These are phyloP conservation scores for Chalciporus pseudorubinellus DNA, from an alignment of 768 basidiomycete genomes.

Conservation along the genomic window DNA sequence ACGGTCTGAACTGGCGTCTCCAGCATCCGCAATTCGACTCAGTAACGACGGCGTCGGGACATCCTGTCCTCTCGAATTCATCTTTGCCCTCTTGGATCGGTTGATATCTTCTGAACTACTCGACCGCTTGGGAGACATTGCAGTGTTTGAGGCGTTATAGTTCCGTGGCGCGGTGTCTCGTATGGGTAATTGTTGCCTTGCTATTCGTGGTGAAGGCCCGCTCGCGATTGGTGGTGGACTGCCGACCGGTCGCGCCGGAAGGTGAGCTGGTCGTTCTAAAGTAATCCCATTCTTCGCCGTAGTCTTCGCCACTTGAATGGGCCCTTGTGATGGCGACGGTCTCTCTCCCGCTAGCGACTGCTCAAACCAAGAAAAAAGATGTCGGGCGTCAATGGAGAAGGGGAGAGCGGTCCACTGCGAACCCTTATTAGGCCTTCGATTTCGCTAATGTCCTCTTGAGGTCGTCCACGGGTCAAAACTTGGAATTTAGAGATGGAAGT, in stretches of 20 bases:
- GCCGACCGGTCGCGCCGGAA: constrained; percentile 24
- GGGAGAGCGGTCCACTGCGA: constrained; percentile 47
- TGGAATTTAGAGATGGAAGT: constrained; percentile 34
- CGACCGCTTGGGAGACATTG: constrained; percentile 26
- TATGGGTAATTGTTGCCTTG: constrained; percentile 8
- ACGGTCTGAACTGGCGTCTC: too few relatives aligned
- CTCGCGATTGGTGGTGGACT: constrained; percentile 12
- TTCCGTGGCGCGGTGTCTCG: constrained; percentile 14
- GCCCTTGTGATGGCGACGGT: constrained; percentile 17
- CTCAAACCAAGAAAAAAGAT: constrained; percentile 41
- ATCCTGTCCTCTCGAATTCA: constrained; percentile 26
- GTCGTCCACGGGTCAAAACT: constrained; percentile 22
- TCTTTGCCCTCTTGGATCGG: constrained; percentile 36
- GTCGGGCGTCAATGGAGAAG: constrained; percentile 39
- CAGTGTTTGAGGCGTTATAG: constrained; percentile 1
- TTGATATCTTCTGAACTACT: constrained; percentile 30
- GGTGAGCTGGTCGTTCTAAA: constrained; percentile 25
- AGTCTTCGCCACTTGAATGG: constrained; percentile 10
- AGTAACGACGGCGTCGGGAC: constrained; percentile 39
- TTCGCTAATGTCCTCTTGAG: constrained; percentile 26
- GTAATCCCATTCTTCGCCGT: constrained; percentile 12
- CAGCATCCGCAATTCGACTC: constrained; percentile 39
- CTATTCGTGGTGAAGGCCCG: constrained; percentile 4
- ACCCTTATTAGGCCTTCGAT: constrained; percentile 52
- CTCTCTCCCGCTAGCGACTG: constrained; percentile 38